Base-by-base conservation (phyloP, 306 rosid genomes). In the Elaeagnus macrophylla region DNA sequence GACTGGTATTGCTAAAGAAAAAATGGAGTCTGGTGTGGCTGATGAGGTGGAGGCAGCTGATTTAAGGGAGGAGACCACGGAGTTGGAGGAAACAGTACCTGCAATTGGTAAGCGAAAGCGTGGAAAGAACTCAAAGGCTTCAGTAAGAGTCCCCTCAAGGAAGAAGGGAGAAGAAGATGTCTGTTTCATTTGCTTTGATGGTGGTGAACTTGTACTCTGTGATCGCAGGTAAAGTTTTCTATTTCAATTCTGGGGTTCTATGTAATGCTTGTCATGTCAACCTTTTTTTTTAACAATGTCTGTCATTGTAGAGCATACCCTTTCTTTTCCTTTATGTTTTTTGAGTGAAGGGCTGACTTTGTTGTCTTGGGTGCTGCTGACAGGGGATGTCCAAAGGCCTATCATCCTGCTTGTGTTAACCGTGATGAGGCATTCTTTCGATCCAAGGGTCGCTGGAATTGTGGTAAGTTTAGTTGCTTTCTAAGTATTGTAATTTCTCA, bases 341-440 rank as follows among this genome's bases (percentile, higher is more conserved):
- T 17, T 71, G 62, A 45, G 51, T 48, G 19, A 53, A 37, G 69
- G 59, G 66, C 42, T 20, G 46, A 51, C 7, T 7, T 50, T 59
- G 56, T 3, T 62, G 57, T 50, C 64, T 48, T 62, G 67, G 54
- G 59, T 15, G n/a, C 8, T 35, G 36, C 68, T 40, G 59, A 46
- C 72, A 93, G 99, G 93, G 96, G 96, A 65, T 93, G 99, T 60
- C 96, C 99, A 10, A 93, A 93, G 75, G 99, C 95, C 7, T 93
- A 93, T 63, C 99, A 93, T 76, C 99, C 99, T 68, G 67, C 89
- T 1, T 93, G 99, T 37, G 77, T 93, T 61, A 82, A 93, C 69
- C 94, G 84, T 1, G 99, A 93, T 12, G 96, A 88, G 55, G 99
- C 96, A 20, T 93, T 93, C 77, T 93, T 93, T 72, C 87, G 68